These are phyloP conservation scores for Metschnikowia kofuensis DNA, from an alignment of 805 yeast genomes.

Conservation along the genomic window DNA sequence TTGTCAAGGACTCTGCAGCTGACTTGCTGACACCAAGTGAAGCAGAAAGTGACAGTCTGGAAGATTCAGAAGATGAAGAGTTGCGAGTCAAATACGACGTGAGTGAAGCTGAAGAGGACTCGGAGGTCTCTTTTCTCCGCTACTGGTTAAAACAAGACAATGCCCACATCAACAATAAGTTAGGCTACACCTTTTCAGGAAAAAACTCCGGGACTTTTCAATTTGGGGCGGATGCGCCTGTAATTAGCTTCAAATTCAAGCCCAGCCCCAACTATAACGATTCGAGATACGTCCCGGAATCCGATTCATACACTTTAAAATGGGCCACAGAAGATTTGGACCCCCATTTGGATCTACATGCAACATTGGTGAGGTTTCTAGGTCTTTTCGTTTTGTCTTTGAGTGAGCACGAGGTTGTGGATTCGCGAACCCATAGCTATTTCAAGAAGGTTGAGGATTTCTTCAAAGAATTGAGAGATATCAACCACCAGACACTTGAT, in stretches of 20 bases:
- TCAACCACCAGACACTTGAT: slow-evolving; percentile 11
- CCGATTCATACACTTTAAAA: slow-evolving; percentile 31
- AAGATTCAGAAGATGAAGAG: slow-evolving; percentile 3
- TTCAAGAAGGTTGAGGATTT: slow-evolving; percentile 17
- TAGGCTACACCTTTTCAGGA: slow-evolving; percentile 24
- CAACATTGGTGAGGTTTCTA: slow-evolving; percentile 32
- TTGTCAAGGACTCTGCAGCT: slow-evolving; percentile 11
- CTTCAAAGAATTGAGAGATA: slow-evolving; percentile 17
- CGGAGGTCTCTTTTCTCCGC: slow-evolving; percentile 27
- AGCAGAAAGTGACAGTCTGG: slow-evolving; percentile 12
- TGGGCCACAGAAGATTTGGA: slow-evolving; percentile 27
- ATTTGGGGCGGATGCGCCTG: slow-evolving; percentile 28
- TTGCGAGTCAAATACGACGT: too few relatives aligned
- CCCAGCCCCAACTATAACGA: slow-evolving; percentile 29
- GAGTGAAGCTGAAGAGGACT: slow-evolving; percentile 15
- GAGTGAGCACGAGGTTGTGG: slow-evolving; percentile 40
- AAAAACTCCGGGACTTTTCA: slow-evolving; percentile 33
- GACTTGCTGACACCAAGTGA: neutral
- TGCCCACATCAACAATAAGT: slow-evolving; percentile 27
- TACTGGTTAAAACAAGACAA: slow-evolving; percentile 38
- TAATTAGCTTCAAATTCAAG: slow-evolving; percentile 31
- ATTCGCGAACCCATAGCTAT: slow-evolving; percentile 24
- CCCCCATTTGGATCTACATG: slow-evolving; percentile 32
- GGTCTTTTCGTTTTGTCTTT: slow-evolving; percentile 36
- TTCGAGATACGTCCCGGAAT: slow-evolving; percentile 30